Percentiles rank a stretch among this genome's conserved stretches.
Evolutionary conservation across 768 basidiomycete genomes (phyloP).

Genomic region (Trametes cingulata): DNA sequence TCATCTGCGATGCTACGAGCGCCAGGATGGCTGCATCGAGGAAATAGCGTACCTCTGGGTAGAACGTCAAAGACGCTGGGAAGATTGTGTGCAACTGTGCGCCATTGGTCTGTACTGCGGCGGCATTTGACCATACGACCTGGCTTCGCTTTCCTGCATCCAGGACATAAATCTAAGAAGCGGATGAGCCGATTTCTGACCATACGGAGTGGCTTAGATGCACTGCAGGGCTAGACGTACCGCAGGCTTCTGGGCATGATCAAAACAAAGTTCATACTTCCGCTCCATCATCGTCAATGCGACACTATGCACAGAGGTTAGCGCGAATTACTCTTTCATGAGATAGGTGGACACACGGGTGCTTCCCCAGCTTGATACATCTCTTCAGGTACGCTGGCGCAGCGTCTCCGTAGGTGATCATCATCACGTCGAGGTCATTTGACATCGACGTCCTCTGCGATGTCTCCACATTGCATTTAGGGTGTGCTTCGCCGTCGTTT

Average conservation of each 20-base stretch:
- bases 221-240: not conserved
- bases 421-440: not conserved
- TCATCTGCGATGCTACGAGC: conserved; percentile 1
- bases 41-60: conserved; percentile 1
- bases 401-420: not conserved
- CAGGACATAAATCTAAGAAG: not conserved
- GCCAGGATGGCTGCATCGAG: conserved; percentile 3
- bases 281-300: not conserved
- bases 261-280: not conserved
- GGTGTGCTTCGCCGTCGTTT: not conserved
- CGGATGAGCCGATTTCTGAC: not conserved
- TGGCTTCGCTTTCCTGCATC: not conserved
- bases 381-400: not conserved
- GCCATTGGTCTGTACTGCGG: not conserved
- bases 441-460: not conserved
- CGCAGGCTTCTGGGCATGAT: not conserved
- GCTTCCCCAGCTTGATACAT: not conserved
- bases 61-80: conserved; percentile 5
- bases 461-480: not conserved
- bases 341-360: too few relatives aligned
- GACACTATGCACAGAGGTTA: not conserved
- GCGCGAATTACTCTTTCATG: too few relatives aligned
- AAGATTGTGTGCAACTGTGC: conserved; percentile 1
- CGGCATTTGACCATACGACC: not conserved
- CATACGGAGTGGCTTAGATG: not conserved